Evolutionary conservation across 305 asterid species (phyloP).

Genomic region (Petunia hybrid): DNA sequence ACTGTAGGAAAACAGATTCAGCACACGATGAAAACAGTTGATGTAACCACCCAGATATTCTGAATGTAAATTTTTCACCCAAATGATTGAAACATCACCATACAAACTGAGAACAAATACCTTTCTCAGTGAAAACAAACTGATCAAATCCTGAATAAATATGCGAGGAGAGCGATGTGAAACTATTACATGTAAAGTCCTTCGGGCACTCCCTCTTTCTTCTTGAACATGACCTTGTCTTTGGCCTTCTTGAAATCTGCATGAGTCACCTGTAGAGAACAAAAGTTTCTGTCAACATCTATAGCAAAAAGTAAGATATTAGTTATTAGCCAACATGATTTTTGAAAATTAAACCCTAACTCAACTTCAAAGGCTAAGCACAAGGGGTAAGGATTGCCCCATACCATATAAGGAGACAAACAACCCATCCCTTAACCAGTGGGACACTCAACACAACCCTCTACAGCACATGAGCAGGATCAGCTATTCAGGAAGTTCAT

Average conservation of each 20-base stretch:
- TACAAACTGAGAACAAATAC: conserved; percentile 1
- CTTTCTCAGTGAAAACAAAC: conserved; percentile 1
- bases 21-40: neutral
- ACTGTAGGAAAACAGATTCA: neutral
- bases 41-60: neutral
- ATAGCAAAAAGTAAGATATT: neutral
- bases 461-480: neutral
- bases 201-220: conserved; percentile 63
- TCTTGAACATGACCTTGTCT: conserved; percentile 66
- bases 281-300: neutral
- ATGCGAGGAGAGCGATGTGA: neutral
- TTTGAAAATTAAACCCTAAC: neutral
- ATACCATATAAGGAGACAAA: too few relatives aligned
- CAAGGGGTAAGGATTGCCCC: too few relatives aligned
- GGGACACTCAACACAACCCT: neutral
- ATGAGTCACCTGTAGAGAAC: conserved; percentile 45
- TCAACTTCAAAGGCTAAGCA: neutral
- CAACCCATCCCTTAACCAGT: too few relatives aligned
- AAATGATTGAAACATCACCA: conserved; percentile 19
- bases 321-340: neutral
- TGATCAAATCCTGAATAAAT: conserved; percentile 7
- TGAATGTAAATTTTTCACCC: neutral
- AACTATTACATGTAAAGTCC: conserved; percentile 57
- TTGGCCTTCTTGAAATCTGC: conserved; percentile 61
- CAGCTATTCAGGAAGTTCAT: neutral